These are phyloP conservation scores for Citrus reticulata DNA, from an alignment of 345 rosid genomes.

Conservation along the genomic window DNA sequence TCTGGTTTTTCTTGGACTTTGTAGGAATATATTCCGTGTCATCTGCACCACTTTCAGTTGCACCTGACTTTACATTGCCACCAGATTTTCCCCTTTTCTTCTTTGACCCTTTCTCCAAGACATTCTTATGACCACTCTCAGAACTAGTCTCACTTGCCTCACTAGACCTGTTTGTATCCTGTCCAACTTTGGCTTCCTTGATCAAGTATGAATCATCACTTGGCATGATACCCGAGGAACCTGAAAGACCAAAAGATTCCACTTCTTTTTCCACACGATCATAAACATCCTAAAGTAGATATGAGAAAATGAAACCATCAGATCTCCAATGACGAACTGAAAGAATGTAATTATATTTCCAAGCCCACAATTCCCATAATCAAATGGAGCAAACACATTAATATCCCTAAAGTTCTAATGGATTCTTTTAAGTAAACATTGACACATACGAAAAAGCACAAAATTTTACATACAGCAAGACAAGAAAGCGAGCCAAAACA, in stretches of 20 bases:
- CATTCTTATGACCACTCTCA: conserved; percentile 43
- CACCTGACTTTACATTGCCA: conserved; percentile 41
- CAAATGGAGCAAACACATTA: not conserved
- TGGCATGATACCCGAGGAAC: conserved; percentile 30
- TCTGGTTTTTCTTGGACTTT: conserved; percentile 86
- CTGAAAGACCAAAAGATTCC: conserved; percentile 50
- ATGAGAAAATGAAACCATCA: conserved; percentile 17
- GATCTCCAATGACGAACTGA: conserved; percentile 17
- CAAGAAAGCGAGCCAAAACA: not conserved
- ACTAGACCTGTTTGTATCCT: conserved; percentile 39
- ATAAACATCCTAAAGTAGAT: conserved; percentile 56
- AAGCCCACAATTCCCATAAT: not conserved
- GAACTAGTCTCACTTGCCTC: conserved; percentile 45
- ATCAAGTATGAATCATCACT: conserved; percentile 29
- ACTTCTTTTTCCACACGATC: conserved; percentile 75
- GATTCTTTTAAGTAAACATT: not conserved
- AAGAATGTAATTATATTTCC: not conserved
- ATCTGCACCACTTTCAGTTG: conserved; percentile 50
- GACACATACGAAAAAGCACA: not conserved
- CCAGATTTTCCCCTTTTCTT: conserved; percentile 79
- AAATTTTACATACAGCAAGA: not conserved
- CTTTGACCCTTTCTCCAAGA: conserved; percentile 61
- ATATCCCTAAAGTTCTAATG: not conserved
- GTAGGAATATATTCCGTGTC: conserved; percentile 54
- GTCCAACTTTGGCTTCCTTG: conserved; percentile 43